Evolutionary conservation across 768 basidiomycete species (phyloP).

Genomic region (Clavaria fumosa): DNA sequence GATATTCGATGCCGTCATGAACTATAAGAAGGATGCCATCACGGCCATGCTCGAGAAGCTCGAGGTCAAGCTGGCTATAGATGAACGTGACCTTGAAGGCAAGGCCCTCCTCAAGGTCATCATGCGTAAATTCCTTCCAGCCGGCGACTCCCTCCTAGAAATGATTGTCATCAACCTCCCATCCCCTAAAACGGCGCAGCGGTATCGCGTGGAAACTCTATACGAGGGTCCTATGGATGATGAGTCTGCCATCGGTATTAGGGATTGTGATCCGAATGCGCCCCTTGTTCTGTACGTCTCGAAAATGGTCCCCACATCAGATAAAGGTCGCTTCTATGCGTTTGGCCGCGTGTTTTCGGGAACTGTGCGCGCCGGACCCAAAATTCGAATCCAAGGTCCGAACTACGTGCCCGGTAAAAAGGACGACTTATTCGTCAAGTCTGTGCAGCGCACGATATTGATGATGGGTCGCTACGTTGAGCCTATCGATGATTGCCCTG

Average conservation of each 20-base stretch:
- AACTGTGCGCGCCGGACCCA: slow-evolving; percentile 92
- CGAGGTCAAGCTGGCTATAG: slow-evolving; percentile 73
- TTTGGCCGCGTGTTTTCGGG: slow-evolving; percentile 99
- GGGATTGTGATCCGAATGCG: slow-evolving; percentile 92
- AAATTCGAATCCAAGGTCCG: slow-evolving; percentile 98
- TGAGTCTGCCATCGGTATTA: slow-evolving; percentile 95
- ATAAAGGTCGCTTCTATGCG: slow-evolving; percentile 99
- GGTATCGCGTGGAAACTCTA: slow-evolving; percentile 97
- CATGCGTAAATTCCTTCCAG: slow-evolving; percentile 99
- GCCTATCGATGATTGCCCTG: slow-evolving; percentile 97
- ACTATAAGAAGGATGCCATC: slow-evolving; percentile 92
- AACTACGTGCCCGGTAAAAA: slow-evolving; percentile 99
- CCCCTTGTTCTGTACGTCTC: slow-evolving; percentile 97
- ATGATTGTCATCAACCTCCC: slow-evolving; percentile 99
- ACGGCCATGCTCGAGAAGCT: slow-evolving; percentile 86
- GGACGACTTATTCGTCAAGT: slow-evolving; percentile 95
- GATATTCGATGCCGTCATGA: slow-evolving; percentile 97
- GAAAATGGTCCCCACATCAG: slow-evolving; percentile 99
- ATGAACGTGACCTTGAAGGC: slow-evolving; percentile 89
- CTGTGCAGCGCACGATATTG: slow-evolving; percentile 94
- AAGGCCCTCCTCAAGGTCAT: slow-evolving; percentile 92
- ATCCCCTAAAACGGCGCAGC: slow-evolving; percentile 92
- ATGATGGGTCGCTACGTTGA: slow-evolving; percentile 99
- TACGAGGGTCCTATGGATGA: slow-evolving; percentile 99
- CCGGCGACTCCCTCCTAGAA: slow-evolving; percentile 95